Evolutionary conservation across 176 grass and related monocot genomes (phyloP), one percentile per base, ranked within the genome.

Genomic region (Tuctoria greenei): DNA sequence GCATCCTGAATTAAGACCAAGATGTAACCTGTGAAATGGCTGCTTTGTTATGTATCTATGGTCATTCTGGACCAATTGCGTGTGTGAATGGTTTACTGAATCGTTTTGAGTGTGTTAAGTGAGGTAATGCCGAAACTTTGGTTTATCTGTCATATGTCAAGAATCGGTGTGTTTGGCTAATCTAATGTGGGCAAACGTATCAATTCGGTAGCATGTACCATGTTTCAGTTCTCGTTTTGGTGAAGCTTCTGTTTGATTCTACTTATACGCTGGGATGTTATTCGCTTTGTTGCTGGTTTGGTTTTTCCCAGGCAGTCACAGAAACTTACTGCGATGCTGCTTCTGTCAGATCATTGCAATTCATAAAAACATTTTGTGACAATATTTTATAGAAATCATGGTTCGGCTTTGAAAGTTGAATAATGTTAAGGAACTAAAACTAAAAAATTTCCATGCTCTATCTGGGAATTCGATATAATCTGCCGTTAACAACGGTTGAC

Each of bases 1-100:
- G 79, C 26, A 61, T 78, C 71, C 51, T 80, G 74, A 83, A 71
- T 79, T 76, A 27, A 74, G 79, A 77, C 70, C 42, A 35, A 74
- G 76, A 82, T 67, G 66, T 79, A 70, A 79, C 80, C 64, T 47
- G 40, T 18, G 61, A 69, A 65, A 62, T 62, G 62, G 61, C 24
- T 78, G 35, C 66, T 50, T 65, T 62, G 68, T 52, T 52, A 56
- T 61, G 66, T 89, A 74, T 75, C 67, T 78, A 50, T 75, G 56
- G 18, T 75, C 57, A 18, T 83, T 44, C 55, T 83, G 73, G 41
- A 83, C 71, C 18, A 52, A 37, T 1, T 74, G 35, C 24, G 36
- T 67, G 21, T 75, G 41, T 78, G 65, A 78, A 52, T 43, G 25
- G 52, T 27, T 51, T 35, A 18, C 46, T 55, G 75, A 66, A 78